A percentile compares a stretch with the other conserved stretches of the same genome.
phyloP scores from a whole-genome alignment of 1,284 basidiomycete genomes.

The Irpex lacteus region DNA sequence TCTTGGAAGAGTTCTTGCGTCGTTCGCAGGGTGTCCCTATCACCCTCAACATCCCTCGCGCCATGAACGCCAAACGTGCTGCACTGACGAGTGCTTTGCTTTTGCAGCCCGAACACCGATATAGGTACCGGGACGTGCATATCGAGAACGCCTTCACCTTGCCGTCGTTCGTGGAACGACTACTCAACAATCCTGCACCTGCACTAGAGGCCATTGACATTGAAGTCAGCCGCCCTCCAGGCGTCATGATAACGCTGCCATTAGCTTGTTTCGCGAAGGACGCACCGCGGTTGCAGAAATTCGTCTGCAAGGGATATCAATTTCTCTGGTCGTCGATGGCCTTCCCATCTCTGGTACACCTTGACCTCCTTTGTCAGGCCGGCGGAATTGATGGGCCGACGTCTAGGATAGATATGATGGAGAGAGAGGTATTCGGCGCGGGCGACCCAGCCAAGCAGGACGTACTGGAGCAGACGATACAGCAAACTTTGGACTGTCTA shows the following conservation, averaged over 20 bases:
- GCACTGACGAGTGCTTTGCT: neutral
- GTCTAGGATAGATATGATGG: too few relatives aligned
- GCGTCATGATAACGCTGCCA: neutral
- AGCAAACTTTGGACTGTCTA: too few relatives aligned
- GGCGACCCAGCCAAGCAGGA: too few relatives aligned
- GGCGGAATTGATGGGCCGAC: neutral
- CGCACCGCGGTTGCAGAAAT: neutral
- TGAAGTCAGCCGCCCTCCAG: neutral
- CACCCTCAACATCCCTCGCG: neutral
- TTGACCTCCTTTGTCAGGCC: neutral
- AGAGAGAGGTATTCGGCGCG: too few relatives aligned
- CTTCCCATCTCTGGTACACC: neutral
- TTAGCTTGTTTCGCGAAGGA: neutral
- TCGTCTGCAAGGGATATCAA: neutral
- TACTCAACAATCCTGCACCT: neutral
- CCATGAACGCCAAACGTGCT: neutral
- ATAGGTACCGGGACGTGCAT: neutral
- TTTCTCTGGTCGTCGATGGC: neutral
- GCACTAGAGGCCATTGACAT: neutral
- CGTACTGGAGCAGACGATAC: too few relatives aligned
- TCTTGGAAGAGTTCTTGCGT: neutral
- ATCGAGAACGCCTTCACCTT: neutral
- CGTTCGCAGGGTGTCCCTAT: neutral
- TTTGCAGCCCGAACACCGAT: neutral
- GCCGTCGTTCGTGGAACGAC: neutral